Conservation (phyloP, 352 stramenopile genomes). For the Globisporangium radiosum region DNA sequence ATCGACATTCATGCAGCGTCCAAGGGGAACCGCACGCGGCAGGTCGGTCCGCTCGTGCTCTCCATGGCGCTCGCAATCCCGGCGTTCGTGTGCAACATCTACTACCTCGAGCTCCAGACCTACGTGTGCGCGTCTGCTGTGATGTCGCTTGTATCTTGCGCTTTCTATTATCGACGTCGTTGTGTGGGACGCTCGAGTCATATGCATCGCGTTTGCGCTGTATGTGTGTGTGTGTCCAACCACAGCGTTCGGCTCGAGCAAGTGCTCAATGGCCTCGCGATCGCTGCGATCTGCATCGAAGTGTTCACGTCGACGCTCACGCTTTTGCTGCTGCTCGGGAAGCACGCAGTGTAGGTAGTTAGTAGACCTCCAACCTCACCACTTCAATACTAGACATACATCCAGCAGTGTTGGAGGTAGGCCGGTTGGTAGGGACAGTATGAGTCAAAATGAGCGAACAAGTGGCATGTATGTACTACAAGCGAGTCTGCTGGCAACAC, state of each 20-base stretch:
- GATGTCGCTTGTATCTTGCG: no score
- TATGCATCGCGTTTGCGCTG: no score
- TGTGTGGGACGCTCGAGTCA: no score
- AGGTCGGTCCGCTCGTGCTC: conserved; percentile 50
- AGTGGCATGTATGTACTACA: neutral
- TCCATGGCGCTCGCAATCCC: conserved; percentile 45
- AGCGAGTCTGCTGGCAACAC: neutral
- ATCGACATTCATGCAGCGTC: conserved; percentile 25
- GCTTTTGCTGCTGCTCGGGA: conserved; percentile 30
- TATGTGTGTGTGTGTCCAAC: neutral
- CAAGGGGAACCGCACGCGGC: conserved; percentile 78
- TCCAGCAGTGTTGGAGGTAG: no score
- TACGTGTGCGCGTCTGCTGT: conserved; percentile 41
- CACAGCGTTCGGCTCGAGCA: conserved; percentile 48
- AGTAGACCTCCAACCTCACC: no score
- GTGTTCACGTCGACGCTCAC: conserved; percentile 39
- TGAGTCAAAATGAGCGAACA: no score
- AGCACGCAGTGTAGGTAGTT: neutral
- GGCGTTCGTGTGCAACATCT: conserved; percentile 61
- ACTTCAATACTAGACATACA: no score
- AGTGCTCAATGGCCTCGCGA: conserved; percentile 53
- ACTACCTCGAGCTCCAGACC: conserved; percentile 69
- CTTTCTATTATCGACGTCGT: no score
- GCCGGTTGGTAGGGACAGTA: no score
- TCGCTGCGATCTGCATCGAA: conserved; percentile 52